phyloP scores from a whole-genome alignment of 2,329 filamentous ascomycete species.

The Aspergillus sp. region DNA sequence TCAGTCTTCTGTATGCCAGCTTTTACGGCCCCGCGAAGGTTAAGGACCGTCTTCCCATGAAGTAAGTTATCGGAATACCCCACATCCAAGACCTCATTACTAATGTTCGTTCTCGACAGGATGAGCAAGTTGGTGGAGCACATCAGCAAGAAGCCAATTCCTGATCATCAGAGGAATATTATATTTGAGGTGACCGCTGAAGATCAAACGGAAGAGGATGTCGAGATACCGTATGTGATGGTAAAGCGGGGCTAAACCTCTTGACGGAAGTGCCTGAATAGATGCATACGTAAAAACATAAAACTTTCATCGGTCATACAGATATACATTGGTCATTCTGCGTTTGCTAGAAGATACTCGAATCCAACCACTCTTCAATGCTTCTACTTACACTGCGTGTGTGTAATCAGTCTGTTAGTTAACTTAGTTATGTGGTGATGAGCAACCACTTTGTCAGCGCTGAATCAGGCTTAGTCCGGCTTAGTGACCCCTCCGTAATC shows the following conservation, averaged over 20 bases:
- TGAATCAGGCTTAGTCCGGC: background rate
- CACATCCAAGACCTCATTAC: constrained; percentile 9
- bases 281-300: constrained; percentile 1
- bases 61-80: constrained; percentile 49
- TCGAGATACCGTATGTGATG: constrained; percentile 96
- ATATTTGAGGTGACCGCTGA: constrained; percentile 96
- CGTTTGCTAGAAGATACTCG: background rate
- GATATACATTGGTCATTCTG: background rate
- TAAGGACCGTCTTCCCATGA: constrained; percentile 75
- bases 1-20: constrained; percentile 88
- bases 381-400: background rate
- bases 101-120: constrained; percentile 50
- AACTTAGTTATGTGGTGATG: background rate
- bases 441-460: constrained; percentile 13
- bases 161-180: constrained; percentile 87
- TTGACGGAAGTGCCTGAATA: background rate
- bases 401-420: background rate
- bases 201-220: constrained; percentile 84
- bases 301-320: background rate
- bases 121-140: constrained; percentile 84
- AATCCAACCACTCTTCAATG: background rate
- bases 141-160: constrained; percentile 89
- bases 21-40: constrained; percentile 85
- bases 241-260: constrained; percentile 55
- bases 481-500: constrained; percentile 12